Evolutionary conservation across 306 rosid species (phyloP).

Genomic region (Dalbergia cochinchinensis): DNA sequence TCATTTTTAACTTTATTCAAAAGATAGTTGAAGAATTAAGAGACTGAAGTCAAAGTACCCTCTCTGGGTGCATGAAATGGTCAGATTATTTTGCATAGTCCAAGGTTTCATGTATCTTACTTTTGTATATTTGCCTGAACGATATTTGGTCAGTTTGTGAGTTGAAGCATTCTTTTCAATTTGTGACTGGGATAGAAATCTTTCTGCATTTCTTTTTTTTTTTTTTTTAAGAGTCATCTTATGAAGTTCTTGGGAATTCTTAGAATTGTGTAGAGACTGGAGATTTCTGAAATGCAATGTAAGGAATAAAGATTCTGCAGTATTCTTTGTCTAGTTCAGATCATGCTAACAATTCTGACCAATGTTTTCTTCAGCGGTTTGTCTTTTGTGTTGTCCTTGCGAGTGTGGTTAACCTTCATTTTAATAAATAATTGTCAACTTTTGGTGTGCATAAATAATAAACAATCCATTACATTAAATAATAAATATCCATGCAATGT

Average conservation of each 20-base stretch:
- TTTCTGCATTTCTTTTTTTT: background rate
- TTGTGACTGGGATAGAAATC: background rate
- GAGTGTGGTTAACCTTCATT: slow-evolving; percentile 25
- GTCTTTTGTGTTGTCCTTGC: background rate
- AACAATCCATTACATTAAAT: slow-evolving; percentile 8
- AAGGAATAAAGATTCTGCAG: background rate
- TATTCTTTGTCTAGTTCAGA: background rate
- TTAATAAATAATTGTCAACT: background rate
- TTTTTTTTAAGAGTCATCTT: background rate
- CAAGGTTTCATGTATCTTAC: slow-evolving; percentile 14
- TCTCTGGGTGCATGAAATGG: background rate
- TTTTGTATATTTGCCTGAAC: slow-evolving; percentile 21
- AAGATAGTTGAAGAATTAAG: slow-evolving; percentile 9
- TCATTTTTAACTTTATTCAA: background rate
- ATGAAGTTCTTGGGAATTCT: background rate
- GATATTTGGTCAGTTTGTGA: background rate
- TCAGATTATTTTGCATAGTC: background rate
- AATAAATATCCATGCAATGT: background rate
- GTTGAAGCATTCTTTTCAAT: slow-evolving; percentile 11
- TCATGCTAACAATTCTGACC: slow-evolving; percentile 2
- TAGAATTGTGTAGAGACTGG: background rate
- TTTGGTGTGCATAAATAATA: background rate
- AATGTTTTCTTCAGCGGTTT: slow-evolving; percentile 17
- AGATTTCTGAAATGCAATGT: background rate
- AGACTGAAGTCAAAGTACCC: background rate